These are phyloP conservation scores for Seminavis robusta DNA, from an alignment of 108 stramenopile genomes.

Conservation along the genomic window DNA sequence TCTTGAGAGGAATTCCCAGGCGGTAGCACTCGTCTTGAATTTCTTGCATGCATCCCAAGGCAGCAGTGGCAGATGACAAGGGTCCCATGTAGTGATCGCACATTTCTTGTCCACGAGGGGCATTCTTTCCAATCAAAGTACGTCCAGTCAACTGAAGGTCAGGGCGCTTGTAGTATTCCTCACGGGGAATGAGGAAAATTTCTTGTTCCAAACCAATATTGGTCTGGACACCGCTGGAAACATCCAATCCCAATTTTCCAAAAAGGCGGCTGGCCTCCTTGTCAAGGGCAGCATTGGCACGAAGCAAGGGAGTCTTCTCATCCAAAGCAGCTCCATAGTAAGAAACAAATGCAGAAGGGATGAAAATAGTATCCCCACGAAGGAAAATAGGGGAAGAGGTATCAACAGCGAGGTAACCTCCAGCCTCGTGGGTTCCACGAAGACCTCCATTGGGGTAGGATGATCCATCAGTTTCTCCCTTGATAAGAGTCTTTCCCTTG, in stretches of 20 bases:
- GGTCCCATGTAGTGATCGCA: conserved; percentile 95
- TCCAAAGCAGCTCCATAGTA: conserved; percentile 94
- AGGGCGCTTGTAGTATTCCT: conserved; percentile 86
- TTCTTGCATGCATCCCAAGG: conserved; percentile 91
- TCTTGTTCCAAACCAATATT: conserved; percentile 97
- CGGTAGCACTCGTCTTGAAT: conserved; percentile 90
- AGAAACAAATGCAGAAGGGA: conserved; percentile 88
- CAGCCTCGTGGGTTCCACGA: conserved; percentile 90
- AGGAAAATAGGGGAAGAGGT: conserved; percentile 88
- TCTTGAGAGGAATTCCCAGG: conserved; percentile 88
- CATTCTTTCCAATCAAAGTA: conserved; percentile 90
- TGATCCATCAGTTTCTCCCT: conserved; percentile 94
- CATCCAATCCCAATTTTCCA: conserved; percentile 68
- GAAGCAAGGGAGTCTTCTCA: conserved; percentile 94
- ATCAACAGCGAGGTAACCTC: conserved; percentile 90
- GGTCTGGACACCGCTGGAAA: conserved; percentile 53
- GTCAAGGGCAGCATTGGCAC: conserved; percentile 86
- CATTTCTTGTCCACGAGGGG: conserved; percentile 94
- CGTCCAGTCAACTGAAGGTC: conserved; percentile 92
- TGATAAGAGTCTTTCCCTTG: conserved; percentile 88
- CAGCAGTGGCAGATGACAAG: conserved; percentile 71
- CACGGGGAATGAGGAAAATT: conserved; percentile 93
- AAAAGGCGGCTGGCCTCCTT: conserved; percentile 82
- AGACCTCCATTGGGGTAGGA: conserved; percentile 96
- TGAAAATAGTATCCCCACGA: conserved; percentile 92